phyloP scores from a whole-genome alignment of 129 eudicot genomes.

The Flaveria linearis region DNA sequence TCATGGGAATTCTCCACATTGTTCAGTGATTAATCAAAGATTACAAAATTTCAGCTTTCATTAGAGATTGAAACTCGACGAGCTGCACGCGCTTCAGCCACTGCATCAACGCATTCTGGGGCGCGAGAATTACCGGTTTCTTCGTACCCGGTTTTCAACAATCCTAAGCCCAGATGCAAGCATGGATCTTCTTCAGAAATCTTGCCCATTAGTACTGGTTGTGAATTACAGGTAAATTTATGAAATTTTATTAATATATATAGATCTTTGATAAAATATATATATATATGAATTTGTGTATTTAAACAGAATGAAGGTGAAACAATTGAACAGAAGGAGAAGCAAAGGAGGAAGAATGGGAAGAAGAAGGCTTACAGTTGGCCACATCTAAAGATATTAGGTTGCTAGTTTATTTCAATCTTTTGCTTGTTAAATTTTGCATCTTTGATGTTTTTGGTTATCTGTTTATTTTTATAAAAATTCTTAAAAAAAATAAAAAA shows the following conservation, averaged over 20 bases:
- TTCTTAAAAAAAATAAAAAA: neutral
- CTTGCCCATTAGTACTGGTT: constrained; percentile 35
- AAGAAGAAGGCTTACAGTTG: constrained; percentile 47
- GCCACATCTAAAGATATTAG: constrained; percentile 55
- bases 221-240: constrained; percentile 38
- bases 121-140: constrained; percentile 35
- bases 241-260: neutral
- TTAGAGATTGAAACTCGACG: constrained; percentile 54
- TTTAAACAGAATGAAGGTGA: constrained; percentile 31
- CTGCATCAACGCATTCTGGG: constrained; percentile 32
- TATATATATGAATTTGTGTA: neutral
- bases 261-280: neutral
- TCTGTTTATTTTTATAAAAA: constrained; percentile 1
- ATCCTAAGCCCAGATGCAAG: constrained; percentile 41
- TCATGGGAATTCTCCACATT: neutral
- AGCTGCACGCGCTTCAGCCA: constrained; percentile 31
- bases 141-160: constrained; percentile 54
- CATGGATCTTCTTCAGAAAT: constrained; percentile 30
- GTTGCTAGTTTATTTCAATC: constrained; percentile 37
- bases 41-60: constrained; percentile 40
- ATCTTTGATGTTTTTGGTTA: constrained; percentile 1
- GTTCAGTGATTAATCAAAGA: neutral
- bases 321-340: constrained; percentile 23
- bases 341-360: constrained; percentile 29
- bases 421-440: neutral